Percentiles rank a stretch among this genome's conserved stretches.
Conservation (phyloP, 352 stramenopile genomes). For the Globisporangium splendens region DNA sequence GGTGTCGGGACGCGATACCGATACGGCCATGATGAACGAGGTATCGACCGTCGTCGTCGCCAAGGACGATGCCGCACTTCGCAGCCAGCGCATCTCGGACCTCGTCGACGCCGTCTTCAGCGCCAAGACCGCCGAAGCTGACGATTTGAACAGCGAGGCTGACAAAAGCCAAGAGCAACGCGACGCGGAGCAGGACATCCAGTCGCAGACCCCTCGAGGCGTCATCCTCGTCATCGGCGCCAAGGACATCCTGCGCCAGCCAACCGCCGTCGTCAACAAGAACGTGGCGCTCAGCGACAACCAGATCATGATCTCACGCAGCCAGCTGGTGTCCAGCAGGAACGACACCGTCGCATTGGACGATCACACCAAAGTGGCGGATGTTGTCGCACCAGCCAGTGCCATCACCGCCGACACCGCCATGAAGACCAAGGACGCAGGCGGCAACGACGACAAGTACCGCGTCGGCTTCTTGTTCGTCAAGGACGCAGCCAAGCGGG, state of each 20-base stretch:
- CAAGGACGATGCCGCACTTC: slow-evolving; percentile 18
- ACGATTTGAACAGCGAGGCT: too few relatives aligned
- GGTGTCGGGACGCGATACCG: slow-evolving; percentile 17
- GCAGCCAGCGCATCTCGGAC: slow-evolving; percentile 15
- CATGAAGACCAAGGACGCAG: too few relatives aligned
- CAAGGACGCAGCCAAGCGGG: too few relatives aligned
- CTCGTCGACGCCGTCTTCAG: neutral
- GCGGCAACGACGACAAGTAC: too few relatives aligned
- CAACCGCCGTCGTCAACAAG: slow-evolving; percentile 26
- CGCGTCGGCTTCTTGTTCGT: too few relatives aligned
- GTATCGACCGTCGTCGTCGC: slow-evolving; percentile 23
- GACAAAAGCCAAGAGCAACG: slow-evolving; percentile 1
- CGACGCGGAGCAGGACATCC: slow-evolving; percentile 6
- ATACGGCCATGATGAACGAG: slow-evolving; percentile 31
- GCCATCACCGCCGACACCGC: too few relatives aligned
- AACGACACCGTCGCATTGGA: slow-evolving; percentile 5
- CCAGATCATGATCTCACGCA: slow-evolving; percentile 9
- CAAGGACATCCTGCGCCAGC: slow-evolving; percentile 22
- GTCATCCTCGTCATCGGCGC: slow-evolving; percentile 16
- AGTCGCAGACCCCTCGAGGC: slow-evolving; percentile 10
- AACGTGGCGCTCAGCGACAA: slow-evolving; percentile 22
- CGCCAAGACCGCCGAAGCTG: too few relatives aligned
- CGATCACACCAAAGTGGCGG: too few relatives aligned
- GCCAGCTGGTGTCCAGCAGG: slow-evolving; percentile 1
- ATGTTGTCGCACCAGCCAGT: too few relatives aligned